A percentile compares a stretch with the other conserved stretches of the same genome.
Conservation (phyloP, 2,329 filamentous ascomycete species). For the Cladophialophora exuberans region DNA sequence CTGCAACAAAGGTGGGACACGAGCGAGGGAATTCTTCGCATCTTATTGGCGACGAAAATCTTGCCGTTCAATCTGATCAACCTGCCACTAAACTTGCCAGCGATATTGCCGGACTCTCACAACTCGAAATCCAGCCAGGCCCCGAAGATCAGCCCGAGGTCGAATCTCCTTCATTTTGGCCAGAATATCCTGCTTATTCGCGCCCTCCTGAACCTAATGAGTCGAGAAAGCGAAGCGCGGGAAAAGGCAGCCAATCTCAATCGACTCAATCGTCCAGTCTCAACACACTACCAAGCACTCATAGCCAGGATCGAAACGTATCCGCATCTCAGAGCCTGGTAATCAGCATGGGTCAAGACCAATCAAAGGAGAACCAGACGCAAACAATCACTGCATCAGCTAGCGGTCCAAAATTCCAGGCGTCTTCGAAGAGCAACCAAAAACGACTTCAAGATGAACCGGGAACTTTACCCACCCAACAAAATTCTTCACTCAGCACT, state of each 20-base stretch:
- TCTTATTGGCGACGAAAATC: background rate
- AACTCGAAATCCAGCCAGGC: background rate
- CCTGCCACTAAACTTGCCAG: background rate
- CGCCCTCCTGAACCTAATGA: constrained; percentile 26
- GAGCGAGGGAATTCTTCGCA: background rate
- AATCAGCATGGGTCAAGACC: constrained; percentile 5
- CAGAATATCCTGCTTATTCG: constrained; percentile 25
- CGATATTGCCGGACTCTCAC: background rate
- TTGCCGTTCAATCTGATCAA: background rate
- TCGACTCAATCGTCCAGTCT: constrained; percentile 23
- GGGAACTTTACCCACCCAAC: background rate
- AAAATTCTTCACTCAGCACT: constrained; percentile 7
- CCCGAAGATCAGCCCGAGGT: background rate
- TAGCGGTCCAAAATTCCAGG: constrained; percentile 6
- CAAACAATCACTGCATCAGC: background rate
- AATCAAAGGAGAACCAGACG: constrained; percentile 4
- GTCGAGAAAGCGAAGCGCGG: constrained; percentile 25
- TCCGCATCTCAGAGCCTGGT: background rate
- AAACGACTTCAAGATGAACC: constrained; percentile 12
- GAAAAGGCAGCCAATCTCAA: constrained; percentile 22
- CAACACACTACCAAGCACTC: background rate
- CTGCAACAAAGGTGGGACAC: background rate
- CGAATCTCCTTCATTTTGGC: constrained; percentile 31
- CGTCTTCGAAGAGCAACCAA: background rate
- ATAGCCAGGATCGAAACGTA: constrained; percentile 7